Conservation (phyloP, 345 rosid genomes). For the Moricandia arvensis region DNA sequence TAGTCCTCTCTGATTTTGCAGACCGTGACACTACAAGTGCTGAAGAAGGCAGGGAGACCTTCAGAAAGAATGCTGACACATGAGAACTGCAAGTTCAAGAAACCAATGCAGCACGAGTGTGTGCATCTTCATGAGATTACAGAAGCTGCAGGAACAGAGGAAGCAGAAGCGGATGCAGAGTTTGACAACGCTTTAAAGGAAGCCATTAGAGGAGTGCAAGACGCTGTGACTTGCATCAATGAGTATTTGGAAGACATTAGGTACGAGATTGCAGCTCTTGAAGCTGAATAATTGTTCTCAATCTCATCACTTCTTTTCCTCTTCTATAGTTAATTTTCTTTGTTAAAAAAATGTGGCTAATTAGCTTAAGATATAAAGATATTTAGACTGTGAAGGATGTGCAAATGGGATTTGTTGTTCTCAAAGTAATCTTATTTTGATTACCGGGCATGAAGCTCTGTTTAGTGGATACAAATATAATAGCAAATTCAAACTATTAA, state of each 20-base stretch:
- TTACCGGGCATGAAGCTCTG: background rate
- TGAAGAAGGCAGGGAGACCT: conserved; percentile 86
- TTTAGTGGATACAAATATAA: background rate
- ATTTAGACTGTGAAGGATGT: background rate
- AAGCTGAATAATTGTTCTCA: conserved; percentile 34
- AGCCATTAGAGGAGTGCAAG: conserved; percentile 89
- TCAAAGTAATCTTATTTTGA: background rate
- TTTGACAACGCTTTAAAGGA: conserved; percentile 78
- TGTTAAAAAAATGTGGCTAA: background rate
- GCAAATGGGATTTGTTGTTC: background rate
- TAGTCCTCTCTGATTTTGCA: background rate
- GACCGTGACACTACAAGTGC: conserved; percentile 83
- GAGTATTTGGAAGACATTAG: conserved; percentile 78
- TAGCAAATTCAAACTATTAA: background rate
- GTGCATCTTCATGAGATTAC: conserved; percentile 86
- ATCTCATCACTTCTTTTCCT: background rate
- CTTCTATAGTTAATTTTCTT: background rate
- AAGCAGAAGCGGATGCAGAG: conserved; percentile 86
- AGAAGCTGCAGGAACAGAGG: conserved; percentile 81
- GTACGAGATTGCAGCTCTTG: conserved; percentile 76
- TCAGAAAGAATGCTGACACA: conserved; percentile 76
- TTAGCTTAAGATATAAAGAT: conserved; percentile 13
- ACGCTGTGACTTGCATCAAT: conserved; percentile 72
- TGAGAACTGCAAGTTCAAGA: conserved; percentile 65
- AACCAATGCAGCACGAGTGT: conserved; percentile 72